Evolutionary conservation across 495 filamentous ascomycete species (phyloP), one percentile per base, ranked within the genome.

Genomic region (Patellaria atrata): DNA sequence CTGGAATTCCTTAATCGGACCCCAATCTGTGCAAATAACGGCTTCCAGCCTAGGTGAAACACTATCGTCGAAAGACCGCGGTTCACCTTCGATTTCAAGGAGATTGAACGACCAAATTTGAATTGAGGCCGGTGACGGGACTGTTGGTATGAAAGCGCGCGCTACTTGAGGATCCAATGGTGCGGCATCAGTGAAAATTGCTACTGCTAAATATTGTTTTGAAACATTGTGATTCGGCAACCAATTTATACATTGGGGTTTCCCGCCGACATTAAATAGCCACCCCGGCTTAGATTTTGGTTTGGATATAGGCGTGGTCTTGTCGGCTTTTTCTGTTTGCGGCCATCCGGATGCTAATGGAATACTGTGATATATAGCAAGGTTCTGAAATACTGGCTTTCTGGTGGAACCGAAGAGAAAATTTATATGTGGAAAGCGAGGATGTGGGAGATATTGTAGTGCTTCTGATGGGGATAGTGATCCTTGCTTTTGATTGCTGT

Each of bases 1-100:
- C 33, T 66, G 56, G 13, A 81, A 58, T n/a, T 62, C 58, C 35
- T 62, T 64, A 10, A 73, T 45, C 34, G 67, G 55, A 3, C 74
- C 77, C 73, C 76, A 81, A 5, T 73, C 59, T 3, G 68, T 67
- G 45, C 75, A 79, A 13, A 79, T 41, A 3, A 67, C 61, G n/a
- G 67, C 46, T 27, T 51, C 57, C 34, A 71, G 49, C 30, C 41
- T 47, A 10, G 69, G 67, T 19, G 51, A 38, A 27, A 14, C 42
- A 11, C 40, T 38, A 41, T 61, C 54, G 44, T 70, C 59, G 5
- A 74, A 47, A n/a, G 16, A 16, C 8, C 27, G 37, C 15, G 28
- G 36, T 26, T 37, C 32, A n/a, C 30, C 24, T 25, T 37, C 29
- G 16, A 14, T 45, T 38, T 35, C 54, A 42, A 5, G 51, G 4